A percentile compares a stretch with the other conserved stretches of the same genome.
Evolutionary conservation across 345 rosid species (phyloP).

Genomic region (Eutrema japonicum): DNA sequence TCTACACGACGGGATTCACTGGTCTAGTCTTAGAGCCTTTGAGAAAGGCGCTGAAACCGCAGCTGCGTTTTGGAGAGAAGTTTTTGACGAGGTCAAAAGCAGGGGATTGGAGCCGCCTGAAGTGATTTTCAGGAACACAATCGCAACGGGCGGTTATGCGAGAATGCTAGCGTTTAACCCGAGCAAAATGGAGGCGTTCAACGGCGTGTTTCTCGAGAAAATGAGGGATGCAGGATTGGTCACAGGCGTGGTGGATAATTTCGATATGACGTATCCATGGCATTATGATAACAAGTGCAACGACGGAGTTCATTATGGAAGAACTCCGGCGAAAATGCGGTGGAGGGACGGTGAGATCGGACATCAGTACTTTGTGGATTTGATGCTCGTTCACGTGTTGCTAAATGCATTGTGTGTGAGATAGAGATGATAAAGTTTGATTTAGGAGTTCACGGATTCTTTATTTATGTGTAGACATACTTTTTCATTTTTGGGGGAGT

Average conservation of each 20-base stretch:
- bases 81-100: conserved; percentile 58
- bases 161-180: conserved; percentile 77
- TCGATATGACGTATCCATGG: conserved; percentile 94
- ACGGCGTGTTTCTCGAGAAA: conserved; percentile 73
- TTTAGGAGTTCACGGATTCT: conserved; percentile 37
- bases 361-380: conserved; percentile 97
- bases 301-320: conserved; percentile 94
- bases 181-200: conserved; percentile 83
- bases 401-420: conserved; percentile 69
- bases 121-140: conserved; percentile 72
- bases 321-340: conserved; percentile 75
- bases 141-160: conserved; percentile 91
- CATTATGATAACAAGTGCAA: conserved; percentile 90
- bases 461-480: conserved; percentile 28
- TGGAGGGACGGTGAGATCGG: conserved; percentile 97
- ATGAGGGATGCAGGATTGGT: conserved; percentile 64
- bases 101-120: conserved; percentile 68
- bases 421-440: conserved; percentile 30
- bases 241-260: conserved; percentile 76
- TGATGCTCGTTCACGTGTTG: conserved; percentile 88
- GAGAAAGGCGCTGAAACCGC: conserved; percentile 65
- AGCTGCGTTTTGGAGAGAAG: conserved; percentile 73
- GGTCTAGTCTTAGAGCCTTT: conserved; percentile 60
- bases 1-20: conserved; percentile 83
- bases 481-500: conserved; percentile 16